A percentile compares a stretch with the other conserved stretches of the same genome.
phyloP scores from a whole-genome alignment of 2,329 filamentous ascomycete genomes.

The Ambrosiella cleistominuta region DNA sequence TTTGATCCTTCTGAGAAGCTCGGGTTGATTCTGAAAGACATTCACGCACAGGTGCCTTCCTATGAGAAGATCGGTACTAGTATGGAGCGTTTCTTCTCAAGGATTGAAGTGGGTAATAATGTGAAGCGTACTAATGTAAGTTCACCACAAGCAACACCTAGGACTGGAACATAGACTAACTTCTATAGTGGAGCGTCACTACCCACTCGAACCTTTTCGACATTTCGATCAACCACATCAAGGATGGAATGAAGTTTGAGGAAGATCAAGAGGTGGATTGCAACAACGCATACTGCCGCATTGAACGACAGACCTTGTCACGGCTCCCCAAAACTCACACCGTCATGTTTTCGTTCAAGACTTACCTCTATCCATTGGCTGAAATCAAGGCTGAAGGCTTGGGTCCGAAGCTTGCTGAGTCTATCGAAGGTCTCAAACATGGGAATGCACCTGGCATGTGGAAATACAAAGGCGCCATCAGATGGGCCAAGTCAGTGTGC shows the following conservation, averaged over 20 bases:
- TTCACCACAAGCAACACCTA: constrained; percentile 1
- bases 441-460: constrained; percentile 38
- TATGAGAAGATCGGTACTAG: constrained; percentile 37
- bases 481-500: constrained; percentile 31
- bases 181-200: constrained; percentile 30
- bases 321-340: constrained; percentile 29
- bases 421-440: constrained; percentile 31
- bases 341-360: constrained; percentile 39
- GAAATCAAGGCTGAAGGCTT: constrained; percentile 32
- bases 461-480: constrained; percentile 31
- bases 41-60: constrained; percentile 34
- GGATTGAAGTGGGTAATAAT: constrained; percentile 29
- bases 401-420: constrained; percentile 29
- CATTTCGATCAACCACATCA: constrained; percentile 22
- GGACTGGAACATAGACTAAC: not conserved
- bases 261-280: constrained; percentile 24
- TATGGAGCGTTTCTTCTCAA: constrained; percentile 36
- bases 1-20: constrained; percentile 35
- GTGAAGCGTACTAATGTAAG: constrained; percentile 34
- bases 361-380: constrained; percentile 31
- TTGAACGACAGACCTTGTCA: constrained; percentile 35
- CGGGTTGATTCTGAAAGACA: constrained; percentile 28
- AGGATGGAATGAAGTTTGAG: constrained; percentile 19
- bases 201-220: constrained; percentile 26
- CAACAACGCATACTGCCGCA: constrained; percentile 23